Evolutionary conservation across 2,329 filamentous ascomycete genomes (phyloP).

Genomic region (Sphaerulina populicola): DNA sequence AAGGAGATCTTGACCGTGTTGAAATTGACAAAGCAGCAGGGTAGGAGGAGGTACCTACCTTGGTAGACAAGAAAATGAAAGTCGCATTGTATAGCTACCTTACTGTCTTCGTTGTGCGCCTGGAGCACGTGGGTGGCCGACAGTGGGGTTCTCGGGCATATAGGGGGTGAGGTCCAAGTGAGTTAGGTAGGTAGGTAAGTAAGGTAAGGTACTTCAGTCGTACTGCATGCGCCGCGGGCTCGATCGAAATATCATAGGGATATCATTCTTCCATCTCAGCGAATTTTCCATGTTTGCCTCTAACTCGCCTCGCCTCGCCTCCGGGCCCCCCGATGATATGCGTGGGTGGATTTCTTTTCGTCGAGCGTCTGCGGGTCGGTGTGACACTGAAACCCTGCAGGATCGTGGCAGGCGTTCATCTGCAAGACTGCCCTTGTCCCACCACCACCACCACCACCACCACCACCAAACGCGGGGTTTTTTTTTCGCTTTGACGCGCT

Average conservation of each 20-base stretch:
- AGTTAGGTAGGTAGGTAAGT: too few species aligned
- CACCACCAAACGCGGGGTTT: background rate
- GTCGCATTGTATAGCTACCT: background rate
- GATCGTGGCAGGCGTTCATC: conserved; percentile 11
- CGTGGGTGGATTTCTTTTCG: conserved; percentile 13
- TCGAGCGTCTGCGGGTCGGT: conserved; percentile 12
- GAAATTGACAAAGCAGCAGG: background rate
- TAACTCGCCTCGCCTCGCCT: too few species aligned
- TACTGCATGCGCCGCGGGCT: background rate
- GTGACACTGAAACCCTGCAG: conserved; percentile 14
- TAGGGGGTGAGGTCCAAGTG: background rate
- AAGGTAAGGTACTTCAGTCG: too few species aligned
- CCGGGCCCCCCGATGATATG: conserved; percentile 9
- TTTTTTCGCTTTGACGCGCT: background rate
- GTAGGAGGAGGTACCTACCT: too few species aligned
- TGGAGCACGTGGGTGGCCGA: background rate
- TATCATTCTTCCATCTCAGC: conserved; percentile 2
- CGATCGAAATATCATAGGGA: background rate
- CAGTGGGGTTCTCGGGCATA: background rate
- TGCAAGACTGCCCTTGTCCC: conserved; percentile 2
- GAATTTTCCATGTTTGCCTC: conserved; percentile 7
- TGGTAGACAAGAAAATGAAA: background rate
- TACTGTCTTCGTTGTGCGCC: background rate
- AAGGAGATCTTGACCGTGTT: background rate
- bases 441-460: too few species aligned